phyloP scores from a whole-genome alignment of 441 rosid species.

The Croton setiger region DNA sequence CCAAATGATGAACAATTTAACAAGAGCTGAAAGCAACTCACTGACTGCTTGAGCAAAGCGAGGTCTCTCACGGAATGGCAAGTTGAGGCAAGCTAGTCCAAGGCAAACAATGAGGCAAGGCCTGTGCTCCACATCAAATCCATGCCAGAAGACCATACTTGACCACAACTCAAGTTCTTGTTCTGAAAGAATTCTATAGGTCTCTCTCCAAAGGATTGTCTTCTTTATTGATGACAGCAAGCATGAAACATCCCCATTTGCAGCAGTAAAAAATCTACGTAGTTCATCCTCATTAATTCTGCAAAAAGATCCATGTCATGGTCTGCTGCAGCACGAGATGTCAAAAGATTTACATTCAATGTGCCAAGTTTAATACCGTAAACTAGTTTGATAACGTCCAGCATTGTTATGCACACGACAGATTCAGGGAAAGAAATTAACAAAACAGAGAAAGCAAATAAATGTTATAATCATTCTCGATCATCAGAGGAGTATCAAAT shows the following conservation, averaged over 20 bases:
- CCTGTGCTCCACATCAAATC: conserved; percentile 63
- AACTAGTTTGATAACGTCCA: background rate
- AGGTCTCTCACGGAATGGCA: conserved; percentile 76
- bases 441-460: conserved; percentile 9
- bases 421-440: background rate
- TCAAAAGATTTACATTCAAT: conserved; percentile 18
- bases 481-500: background rate
- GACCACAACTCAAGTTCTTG: conserved; percentile 86
- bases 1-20: conserved; percentile 2
- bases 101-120: conserved; percentile 89
- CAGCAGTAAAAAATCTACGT: conserved; percentile 60
- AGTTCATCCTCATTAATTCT: conserved; percentile 84
- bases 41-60: conserved; percentile 85
- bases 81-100: conserved; percentile 67
- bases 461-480: background rate
- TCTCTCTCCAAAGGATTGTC: conserved; percentile 90
- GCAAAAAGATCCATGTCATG: conserved; percentile 43
- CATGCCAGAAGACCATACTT: conserved; percentile 91
- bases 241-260: conserved; percentile 72
- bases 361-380: conserved; percentile 16
- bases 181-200: conserved; percentile 66
- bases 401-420: background rate
- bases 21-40: conserved; percentile 38
- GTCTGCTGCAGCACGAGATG: conserved; percentile 29
- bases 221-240: conserved; percentile 69